These are phyloP conservation scores for Carpinus fangiana DNA, from an alignment of 306 rosid genomes.

Conservation along the genomic window DNA sequence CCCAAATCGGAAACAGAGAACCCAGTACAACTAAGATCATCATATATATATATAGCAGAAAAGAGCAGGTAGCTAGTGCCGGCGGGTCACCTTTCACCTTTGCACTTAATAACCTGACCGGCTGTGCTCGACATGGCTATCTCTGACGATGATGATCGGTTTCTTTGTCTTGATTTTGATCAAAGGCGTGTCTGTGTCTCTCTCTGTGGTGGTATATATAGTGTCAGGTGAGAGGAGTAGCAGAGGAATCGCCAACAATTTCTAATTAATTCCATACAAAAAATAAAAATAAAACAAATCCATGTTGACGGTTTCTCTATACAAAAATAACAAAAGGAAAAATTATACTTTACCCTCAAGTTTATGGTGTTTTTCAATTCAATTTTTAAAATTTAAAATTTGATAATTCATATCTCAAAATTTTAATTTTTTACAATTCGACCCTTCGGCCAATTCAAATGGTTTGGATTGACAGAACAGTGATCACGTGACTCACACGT, in stretches of 20 bases:
- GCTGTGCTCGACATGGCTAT: conserved; percentile 49
- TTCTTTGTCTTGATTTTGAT: neutral
- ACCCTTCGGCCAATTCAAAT: no score
- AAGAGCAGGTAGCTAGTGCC: neutral
- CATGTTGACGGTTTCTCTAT: no score
- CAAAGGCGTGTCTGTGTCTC: neutral
- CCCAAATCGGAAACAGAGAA: neutral
- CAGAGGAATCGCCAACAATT: neutral
- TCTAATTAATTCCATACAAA: no score
- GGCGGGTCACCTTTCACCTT: conserved; percentile 30
- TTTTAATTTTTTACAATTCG: no score
- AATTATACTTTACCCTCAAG: no score
- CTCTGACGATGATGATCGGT: neutral
- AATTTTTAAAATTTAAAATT: no score
- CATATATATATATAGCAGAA: neutral
- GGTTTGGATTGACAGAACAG: no score
- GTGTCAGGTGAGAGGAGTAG: neutral
- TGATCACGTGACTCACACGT: no score
- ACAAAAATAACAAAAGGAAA: no score
- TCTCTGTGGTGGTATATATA: neutral
- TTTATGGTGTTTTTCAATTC: no score
- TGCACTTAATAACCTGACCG: conserved; percentile 73
- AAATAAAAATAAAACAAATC: no score
- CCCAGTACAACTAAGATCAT: neutral
- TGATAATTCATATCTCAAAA: no score